Evolutionary conservation across 441 rosid species (phyloP), one percentile per base, ranked within the genome.

Genomic region (Aleurites moluccanus): DNA sequence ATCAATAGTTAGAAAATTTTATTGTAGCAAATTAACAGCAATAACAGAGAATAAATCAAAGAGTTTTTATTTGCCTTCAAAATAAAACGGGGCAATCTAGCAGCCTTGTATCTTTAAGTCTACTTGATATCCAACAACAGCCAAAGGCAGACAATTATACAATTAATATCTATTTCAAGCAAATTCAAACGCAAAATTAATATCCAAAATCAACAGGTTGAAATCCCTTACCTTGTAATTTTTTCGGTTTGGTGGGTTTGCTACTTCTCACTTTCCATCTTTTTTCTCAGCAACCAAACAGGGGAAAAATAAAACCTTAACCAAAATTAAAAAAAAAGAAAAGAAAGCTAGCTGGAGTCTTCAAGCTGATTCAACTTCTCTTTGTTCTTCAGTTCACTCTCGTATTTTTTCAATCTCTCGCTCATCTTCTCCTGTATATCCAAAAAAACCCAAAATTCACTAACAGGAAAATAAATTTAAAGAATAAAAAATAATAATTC

Each of bases 361-460:
- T 91, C 90, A 59, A 91, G 77, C 73, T 86, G 88, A 55, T 76
- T 78, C 74, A 88, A 76, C 75, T 81, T 78, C 81, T 85, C 86
- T 72, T 84, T 85, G 81, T 73, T 82, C 78, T 82, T 79, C 89
- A 83, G 64, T 67, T 92, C 98, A 70, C 25, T 81, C 81, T 93
- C 93, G 75, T 93, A 92, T 71, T 80, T 73, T 79, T 77, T 88
- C 88, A 96, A 81, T 68, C 91, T 83, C 85, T 96, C 92, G 56
- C 92, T 90, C 98, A 90, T 87, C 85, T 80, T 93, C 86, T 86
- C 92, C 98, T 95, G 86, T 72, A 67, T 42, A 35, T 77, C 62
- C 35, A 16, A 64, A 72, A 11, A 67, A 6, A 10, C n/a, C 28
- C 40, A 10, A 64, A 18, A 33, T 10, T 10, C 70, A 13, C 35